These are phyloP conservation scores for Cicer arietinum DNA, from an alignment of 306 rosid genomes.

Conservation along the genomic window DNA sequence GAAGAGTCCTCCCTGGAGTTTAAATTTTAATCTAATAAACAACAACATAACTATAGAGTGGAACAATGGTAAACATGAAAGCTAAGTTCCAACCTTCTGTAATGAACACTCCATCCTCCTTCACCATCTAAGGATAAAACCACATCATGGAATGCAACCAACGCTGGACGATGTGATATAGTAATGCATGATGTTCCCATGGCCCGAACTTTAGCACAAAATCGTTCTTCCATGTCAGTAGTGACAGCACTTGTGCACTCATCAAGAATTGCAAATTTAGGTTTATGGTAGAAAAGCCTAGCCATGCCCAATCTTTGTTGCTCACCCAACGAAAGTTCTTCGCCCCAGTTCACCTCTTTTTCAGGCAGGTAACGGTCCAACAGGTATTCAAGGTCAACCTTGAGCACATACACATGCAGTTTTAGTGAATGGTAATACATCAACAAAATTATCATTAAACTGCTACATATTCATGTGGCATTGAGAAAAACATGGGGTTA, in stretches of 20 bases:
- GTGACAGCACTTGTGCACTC: conserved; percentile 99
- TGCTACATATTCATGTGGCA: conserved; percentile 21
- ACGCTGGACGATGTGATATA: conserved; percentile 97
- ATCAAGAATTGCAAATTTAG: conserved; percentile 98
- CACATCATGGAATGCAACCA: conserved; percentile 96
- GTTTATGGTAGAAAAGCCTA: conserved; percentile 95
- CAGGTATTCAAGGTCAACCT: conserved; percentile 98
- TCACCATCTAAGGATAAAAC: conserved; percentile 97
- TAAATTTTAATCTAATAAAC: conserved; percentile 45
- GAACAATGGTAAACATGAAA: conserved; percentile 27
- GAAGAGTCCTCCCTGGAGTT: conserved; percentile 79
- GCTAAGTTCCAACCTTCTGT: conserved; percentile 65
- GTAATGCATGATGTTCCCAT: conserved; percentile 99
- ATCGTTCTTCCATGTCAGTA: conserved; percentile 99
- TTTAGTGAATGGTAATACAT: conserved; percentile 32
- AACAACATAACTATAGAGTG: conserved; percentile 39
- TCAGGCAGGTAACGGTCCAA: conserved; percentile 89
- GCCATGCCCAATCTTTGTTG: conserved; percentile 99
- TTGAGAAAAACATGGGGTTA: conserved; percentile 38
- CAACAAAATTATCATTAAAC: conserved; percentile 42
- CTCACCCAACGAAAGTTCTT: conserved; percentile 95
- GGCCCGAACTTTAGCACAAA: conserved; percentile 94
- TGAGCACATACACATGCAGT: conserved; percentile 36
- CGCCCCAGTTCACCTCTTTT: conserved; percentile 97
- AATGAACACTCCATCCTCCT: conserved; percentile 96